A percentile compares a stretch with the other conserved stretches of the same genome.
Evolutionary conservation across 441 rosid genomes (phyloP).

Genomic region (Lagerstroemia fauriei): DNA sequence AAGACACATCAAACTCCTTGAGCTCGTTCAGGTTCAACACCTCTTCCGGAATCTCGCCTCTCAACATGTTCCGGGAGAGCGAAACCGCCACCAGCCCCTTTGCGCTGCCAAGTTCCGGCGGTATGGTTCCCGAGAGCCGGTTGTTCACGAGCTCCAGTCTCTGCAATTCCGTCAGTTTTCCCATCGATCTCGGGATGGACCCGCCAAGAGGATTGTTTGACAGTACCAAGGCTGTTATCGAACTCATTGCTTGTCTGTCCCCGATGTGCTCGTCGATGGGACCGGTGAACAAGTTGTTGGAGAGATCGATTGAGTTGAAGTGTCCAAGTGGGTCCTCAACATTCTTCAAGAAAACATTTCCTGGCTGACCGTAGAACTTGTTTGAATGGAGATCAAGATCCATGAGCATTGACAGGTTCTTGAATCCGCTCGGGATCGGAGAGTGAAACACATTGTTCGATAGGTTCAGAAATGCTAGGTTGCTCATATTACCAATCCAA

Average conservation of each 20-base stretch:
- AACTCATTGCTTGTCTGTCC: conserved; percentile 39
- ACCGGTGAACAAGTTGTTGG: conserved; percentile 45
- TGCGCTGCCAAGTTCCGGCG: conserved; percentile 45
- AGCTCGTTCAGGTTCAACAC: conserved; percentile 43
- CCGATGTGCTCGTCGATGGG: conserved; percentile 42
- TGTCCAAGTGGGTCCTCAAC: conserved; percentile 47
- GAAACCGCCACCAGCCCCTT: conserved; percentile 38
- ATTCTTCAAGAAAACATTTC: conserved; percentile 42
- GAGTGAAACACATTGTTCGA: conserved; percentile 50
- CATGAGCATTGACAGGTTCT: conserved; percentile 49
- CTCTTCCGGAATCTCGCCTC: conserved; percentile 43
- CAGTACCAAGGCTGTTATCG: conserved; percentile 40
- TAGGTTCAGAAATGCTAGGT: conserved; percentile 51
- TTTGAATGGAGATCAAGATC: conserved; percentile 69
- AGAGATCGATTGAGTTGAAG: conserved; percentile 50
- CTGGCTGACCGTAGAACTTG: conserved; percentile 41
- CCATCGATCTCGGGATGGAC: conserved; percentile 47
- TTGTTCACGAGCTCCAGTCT: conserved; percentile 38
- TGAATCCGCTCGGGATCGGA: conserved; percentile 47
- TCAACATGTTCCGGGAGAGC: conserved; percentile 48
- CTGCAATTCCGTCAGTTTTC: conserved; percentile 39
- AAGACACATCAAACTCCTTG: conserved; percentile 47
- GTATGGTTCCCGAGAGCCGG: conserved; percentile 45
- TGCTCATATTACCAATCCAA: conserved; percentile 56
- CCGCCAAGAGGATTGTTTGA: conserved; percentile 47